Base-by-base conservation (phyloP, 306 rosid genomes). In the Vigna reflexopilosa region DNA sequence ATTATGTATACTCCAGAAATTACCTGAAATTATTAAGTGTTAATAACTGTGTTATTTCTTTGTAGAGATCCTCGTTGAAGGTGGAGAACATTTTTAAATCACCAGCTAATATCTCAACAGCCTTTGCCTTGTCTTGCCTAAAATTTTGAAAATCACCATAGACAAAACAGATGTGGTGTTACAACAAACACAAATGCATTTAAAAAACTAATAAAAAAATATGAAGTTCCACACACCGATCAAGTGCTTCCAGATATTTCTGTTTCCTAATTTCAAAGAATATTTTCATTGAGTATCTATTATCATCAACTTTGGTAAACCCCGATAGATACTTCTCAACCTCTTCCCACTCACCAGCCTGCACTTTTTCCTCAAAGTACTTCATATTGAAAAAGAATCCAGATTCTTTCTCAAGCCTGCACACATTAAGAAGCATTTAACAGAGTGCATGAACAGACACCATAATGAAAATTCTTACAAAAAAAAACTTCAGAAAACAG, bases 211-310 rank as follows among this genome's bases (percentile, higher is more conserved):
- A 24, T 9, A 76, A 85, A 56, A 72, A 32, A 16, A 68, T 28
- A 45, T 51, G 51, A 49, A 42, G 54, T 50, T 69, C 69, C 34
- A 30, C 57, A 50, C 86, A 93, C 98, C 93, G 81, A 81, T 93
- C 98, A 66, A 93, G 97, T 16, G 97, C 98, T 88, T 93, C 97
- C 9, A 93, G 91, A 85, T 91, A 93, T 77, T 93, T 93, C 80
- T 93, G 97, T 88, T 93, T 93, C 79, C 93, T 87, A 67, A 93
- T 88, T 81, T 93, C 98, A 63, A 91, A 93, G 77, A 93, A 90
- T 78, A 91, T 87, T 88, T 93, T 93, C 92, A 91, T 87, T 2
- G 98, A 91, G 86, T 90, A 88, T 91, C 96, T 84, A 85, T 93
- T 93, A 83, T 93, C 97, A 67, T 91, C 95, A 40, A 88, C 92